A percentile compares a stretch with the other conserved stretches of the same genome.
These are phyloP conservation scores for Pelargonium nanum DNA, from an alignment of 345 rosid species.

Conservation along the genomic window DNA sequence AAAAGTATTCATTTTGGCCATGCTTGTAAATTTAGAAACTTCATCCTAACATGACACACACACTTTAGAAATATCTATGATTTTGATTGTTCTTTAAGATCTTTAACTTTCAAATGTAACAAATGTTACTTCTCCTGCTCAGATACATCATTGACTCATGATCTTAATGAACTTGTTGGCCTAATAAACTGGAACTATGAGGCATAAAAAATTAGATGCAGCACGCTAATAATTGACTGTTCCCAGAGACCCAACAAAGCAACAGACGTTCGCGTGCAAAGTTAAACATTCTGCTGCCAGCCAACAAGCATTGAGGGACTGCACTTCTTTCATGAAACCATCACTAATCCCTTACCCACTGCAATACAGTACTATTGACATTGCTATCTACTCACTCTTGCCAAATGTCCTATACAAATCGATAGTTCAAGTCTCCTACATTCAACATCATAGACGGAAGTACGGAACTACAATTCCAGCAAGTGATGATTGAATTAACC, in stretches of 20 bases:
- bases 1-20: too few relatives aligned
- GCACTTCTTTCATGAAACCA: not conserved
- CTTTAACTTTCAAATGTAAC: too few relatives aligned
- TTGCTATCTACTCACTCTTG: not conserved
- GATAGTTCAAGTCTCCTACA: not conserved
- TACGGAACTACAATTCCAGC: not conserved
- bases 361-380: not conserved
- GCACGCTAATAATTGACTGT: not conserved
- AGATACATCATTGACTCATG: not conserved
- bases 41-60: too few relatives aligned
- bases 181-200: too few relatives aligned
- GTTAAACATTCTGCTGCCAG: not conserved
- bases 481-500: not conserved
- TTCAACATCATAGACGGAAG: not conserved
- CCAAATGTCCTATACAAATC: not conserved
- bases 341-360: not conserved
- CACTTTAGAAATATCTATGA: too few relatives aligned
- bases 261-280: not conserved
- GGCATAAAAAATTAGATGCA: not conserved
- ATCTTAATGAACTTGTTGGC: not conserved
- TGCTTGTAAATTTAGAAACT: too few relatives aligned
- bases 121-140: not conserved
- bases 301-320: not conserved
- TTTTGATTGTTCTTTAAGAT: not conserved
- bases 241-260: not conserved